A percentile compares a stretch with the other conserved stretches of the same genome.
Conservation (phyloP, 768 basidiomycete species). For the Pulveroboletus sp. region DNA sequence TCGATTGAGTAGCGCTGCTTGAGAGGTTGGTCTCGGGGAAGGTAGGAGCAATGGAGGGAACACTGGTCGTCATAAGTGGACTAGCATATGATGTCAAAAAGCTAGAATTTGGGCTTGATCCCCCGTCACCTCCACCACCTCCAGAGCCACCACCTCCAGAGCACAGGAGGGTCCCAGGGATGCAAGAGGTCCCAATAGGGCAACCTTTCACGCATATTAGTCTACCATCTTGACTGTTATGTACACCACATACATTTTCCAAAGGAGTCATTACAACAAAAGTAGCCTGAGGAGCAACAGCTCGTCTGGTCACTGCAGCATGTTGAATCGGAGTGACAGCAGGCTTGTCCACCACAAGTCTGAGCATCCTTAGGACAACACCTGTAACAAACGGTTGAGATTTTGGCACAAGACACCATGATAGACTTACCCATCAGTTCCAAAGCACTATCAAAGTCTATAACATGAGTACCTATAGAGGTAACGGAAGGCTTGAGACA, state of each 20-base stretch:
- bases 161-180: conserved; percentile 4
- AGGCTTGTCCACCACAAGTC: conserved; percentile 10
- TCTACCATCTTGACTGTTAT: neutral
- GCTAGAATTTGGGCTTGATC: neutral
- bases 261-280: conserved; percentile 19
- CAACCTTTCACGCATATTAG: conserved; percentile 18
- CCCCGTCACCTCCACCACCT: conserved; percentile 2
- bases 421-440: conserved; percentile 1
- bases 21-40: neutral
- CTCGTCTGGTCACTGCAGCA: conserved; percentile 6
- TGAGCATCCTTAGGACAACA: conserved; percentile 16
- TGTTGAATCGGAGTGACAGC: conserved; percentile 6
- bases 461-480: neutral
- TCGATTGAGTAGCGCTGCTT: neutral
- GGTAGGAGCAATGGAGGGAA: neutral
- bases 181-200: conserved; percentile 9
- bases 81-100: neutral
- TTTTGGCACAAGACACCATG: neutral
- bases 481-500: neutral
- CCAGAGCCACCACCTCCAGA: neutral
- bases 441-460: conserved; percentile 13
- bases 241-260: conserved; percentile 20
- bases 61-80: neutral
- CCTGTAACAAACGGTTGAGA: neutral
- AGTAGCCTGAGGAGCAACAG: conserved; percentile 11